phyloP scores from a whole-genome alignment of 345 rosid species.

The Theobroma cacao region DNA sequence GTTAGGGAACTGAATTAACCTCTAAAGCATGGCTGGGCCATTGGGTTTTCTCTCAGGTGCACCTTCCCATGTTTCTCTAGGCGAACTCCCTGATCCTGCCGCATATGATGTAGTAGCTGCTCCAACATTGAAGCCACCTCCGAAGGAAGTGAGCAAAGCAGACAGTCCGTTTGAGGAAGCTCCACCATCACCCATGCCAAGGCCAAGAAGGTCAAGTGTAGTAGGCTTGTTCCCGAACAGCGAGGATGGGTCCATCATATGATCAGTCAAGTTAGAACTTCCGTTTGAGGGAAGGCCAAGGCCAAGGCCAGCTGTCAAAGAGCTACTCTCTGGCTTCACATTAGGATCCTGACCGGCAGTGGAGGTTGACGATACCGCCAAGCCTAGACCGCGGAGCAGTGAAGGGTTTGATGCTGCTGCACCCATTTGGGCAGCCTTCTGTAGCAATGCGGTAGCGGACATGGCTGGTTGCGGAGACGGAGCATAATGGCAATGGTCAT shows the following conservation, averaged over 20 bases:
- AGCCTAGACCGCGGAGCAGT: constrained; percentile 48
- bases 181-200: constrained; percentile 43
- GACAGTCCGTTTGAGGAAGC: constrained; percentile 37
- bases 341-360: constrained; percentile 21
- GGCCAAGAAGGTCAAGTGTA: constrained; percentile 67
- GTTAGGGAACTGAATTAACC: neutral
- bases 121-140: constrained; percentile 36
- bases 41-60: constrained; percentile 30
- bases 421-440: constrained; percentile 95
- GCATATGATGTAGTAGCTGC: constrained; percentile 29
- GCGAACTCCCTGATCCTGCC: constrained; percentile 21
- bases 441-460: constrained; percentile 97
- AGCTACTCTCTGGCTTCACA: constrained; percentile 26
- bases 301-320: constrained; percentile 32
- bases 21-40: constrained; percentile 24
- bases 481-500: constrained; percentile 31
- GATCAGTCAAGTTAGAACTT: constrained; percentile 23
- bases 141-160: constrained; percentile 47
- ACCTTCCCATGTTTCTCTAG: constrained; percentile 42
- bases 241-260: constrained; percentile 37
- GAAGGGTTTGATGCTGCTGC: constrained; percentile 54
- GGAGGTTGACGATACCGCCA: constrained; percentile 33
- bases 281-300: constrained; percentile 33
- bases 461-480: constrained; percentile 56
- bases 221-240: constrained; percentile 49